Percentiles rank a stretch among this genome's conserved stretches.
phyloP scores from a whole-genome alignment of 352 stramenopile species.

The Globisporangium abappressorium region DNA sequence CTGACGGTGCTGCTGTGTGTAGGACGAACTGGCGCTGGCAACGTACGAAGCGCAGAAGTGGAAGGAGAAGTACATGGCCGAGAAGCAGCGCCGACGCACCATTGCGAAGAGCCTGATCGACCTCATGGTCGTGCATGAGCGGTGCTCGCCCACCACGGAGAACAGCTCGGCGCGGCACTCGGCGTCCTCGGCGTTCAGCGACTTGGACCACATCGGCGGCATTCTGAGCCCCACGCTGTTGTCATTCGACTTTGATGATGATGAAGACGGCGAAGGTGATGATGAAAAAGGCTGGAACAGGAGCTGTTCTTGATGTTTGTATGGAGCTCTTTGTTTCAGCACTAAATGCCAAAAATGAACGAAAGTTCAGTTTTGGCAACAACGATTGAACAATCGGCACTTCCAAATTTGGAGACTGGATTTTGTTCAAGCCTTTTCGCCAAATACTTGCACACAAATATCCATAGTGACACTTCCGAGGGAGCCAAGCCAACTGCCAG shows the following conservation, averaged over 20 bases:
- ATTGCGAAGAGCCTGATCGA: slow-evolving; percentile 66
- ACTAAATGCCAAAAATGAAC: too few relatives aligned
- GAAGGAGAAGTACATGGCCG: slow-evolving; percentile 78
- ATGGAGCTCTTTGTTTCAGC: too few relatives aligned
- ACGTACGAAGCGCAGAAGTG: slow-evolving; percentile 70
- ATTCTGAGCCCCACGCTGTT: slow-evolving; percentile 80
- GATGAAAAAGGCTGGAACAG: background rate
- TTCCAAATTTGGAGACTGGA: too few relatives aligned
- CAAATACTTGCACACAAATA: too few relatives aligned
- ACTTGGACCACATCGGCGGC: slow-evolving; percentile 49
- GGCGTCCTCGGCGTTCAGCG: slow-evolving; percentile 49
- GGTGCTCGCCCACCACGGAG: slow-evolving; percentile 17
- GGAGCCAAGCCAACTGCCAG: too few relatives aligned
- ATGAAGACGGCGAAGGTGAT: slow-evolving; percentile 26
- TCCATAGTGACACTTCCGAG: too few relatives aligned
- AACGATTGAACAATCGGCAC: too few relatives aligned
- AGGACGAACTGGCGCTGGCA: slow-evolving; percentile 63
- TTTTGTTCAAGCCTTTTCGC: too few relatives aligned
- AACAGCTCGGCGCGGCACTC: slow-evolving; percentile 18
- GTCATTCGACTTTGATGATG: slow-evolving; percentile 83
- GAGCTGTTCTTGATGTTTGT: too few relatives aligned
- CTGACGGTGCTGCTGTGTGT: slow-evolving; percentile 1
- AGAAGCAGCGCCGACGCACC: slow-evolving; percentile 65
- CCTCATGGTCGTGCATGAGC: slow-evolving; percentile 45
- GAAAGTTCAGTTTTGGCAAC: too few relatives aligned